Evolutionary conservation across 2,329 filamentous ascomycete genomes (phyloP).

Genomic region (Ophiosphaerella narmari): DNA sequence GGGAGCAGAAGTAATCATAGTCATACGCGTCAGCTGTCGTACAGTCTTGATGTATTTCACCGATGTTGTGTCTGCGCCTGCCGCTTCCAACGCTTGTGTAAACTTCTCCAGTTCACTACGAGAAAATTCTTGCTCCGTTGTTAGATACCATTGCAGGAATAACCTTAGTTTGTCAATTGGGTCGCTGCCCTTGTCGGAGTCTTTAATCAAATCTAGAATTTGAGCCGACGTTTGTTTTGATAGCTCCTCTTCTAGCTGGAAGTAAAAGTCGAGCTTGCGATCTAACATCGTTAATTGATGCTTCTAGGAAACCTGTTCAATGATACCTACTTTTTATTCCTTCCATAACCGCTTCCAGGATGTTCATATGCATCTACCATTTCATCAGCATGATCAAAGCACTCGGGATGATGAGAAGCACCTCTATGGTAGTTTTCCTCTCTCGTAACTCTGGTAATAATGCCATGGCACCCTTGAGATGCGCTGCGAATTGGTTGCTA

Average conservation of each 20-base stretch:
- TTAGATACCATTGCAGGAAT: slow-evolving; percentile 92
- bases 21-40: slow-evolving; percentile 95
- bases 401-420: not conserved
- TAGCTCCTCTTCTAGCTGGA: slow-evolving; percentile 91
- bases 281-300: slow-evolving; percentile 51
- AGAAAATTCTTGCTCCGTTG: slow-evolving; percentile 85
- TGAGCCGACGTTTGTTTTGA: slow-evolving; percentile 89
- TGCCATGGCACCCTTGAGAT: slow-evolving; percentile 94
- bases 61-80: slow-evolving; percentile 75
- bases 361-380: slow-evolving; percentile 90
- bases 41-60: slow-evolving; percentile 81
- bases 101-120: slow-evolving; percentile 84
- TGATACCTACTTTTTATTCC: slow-evolving; percentile 70
- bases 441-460: slow-evolving; percentile 89
- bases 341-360: slow-evolving; percentile 75
- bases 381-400: slow-evolving; percentile 60
- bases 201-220: slow-evolving; percentile 83
- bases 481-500: slow-evolving; percentile 84
- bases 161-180: slow-evolving; percentile 87
- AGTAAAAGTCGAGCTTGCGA: slow-evolving; percentile 92
- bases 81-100: slow-evolving; percentile 77
- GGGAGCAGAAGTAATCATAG: slow-evolving; percentile 88
- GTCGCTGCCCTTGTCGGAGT: slow-evolving; percentile 78
- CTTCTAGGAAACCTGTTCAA: not conserved
- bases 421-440: slow-evolving; percentile 73